Conservation (phyloP, 768 basidiomycete genomes). For the Phylloporus sp. region DNA sequence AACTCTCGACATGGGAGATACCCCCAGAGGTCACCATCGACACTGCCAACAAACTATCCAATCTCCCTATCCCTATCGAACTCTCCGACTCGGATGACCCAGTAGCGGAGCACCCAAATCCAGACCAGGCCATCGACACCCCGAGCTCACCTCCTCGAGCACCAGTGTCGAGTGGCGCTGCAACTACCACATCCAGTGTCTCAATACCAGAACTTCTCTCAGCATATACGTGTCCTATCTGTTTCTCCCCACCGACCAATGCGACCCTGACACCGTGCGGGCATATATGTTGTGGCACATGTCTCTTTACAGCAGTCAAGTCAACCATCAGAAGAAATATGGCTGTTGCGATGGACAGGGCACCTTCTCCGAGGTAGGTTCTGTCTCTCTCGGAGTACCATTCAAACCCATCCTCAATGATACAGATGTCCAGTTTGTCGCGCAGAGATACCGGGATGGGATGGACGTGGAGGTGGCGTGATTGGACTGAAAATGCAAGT, state of each 20-base stretch:
- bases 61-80: constrained; percentile 2
- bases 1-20: constrained; percentile 23
- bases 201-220: constrained; percentile 38
- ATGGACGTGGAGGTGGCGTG: constrained; percentile 66
- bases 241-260: constrained; percentile 70
- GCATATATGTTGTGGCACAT: constrained; percentile 73
- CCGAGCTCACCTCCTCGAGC: not conserved
- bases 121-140: not conserved
- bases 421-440: constrained; percentile 68
- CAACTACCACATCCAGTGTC: not conserved
- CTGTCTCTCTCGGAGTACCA: not conserved
- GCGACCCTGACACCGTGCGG: constrained; percentile 80
- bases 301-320: constrained; percentile 70
- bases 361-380: constrained; percentile 39
- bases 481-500: constrained; percentile 50
- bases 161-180: not conserved
- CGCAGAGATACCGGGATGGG: constrained; percentile 63
- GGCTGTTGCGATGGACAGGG: constrained; percentile 29
- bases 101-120: not conserved
- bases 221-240: constrained; percentile 75
- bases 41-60: not conserved
- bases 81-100: constrained; percentile 3
- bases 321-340: constrained; percentile 51
- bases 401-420: not conserved
- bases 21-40: constrained; percentile 3